Conservation (phyloP, 1,139 yeast species). For the Hyphopichia pseudoburtonii region DNA sequence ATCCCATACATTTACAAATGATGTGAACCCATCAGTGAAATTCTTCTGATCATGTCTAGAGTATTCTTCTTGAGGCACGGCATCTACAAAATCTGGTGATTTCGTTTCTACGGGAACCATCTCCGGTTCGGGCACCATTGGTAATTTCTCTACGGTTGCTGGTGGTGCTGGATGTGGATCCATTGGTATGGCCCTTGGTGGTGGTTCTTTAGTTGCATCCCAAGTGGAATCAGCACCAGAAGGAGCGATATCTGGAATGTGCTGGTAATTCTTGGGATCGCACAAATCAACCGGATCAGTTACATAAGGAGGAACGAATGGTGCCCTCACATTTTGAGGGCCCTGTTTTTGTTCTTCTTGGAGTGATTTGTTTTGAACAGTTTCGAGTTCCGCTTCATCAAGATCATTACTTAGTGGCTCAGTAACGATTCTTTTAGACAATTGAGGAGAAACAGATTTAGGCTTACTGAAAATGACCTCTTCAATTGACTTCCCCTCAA, state of each 20-base stretch:
- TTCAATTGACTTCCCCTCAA: conserved; percentile 18
- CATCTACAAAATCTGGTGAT: too few species aligned
- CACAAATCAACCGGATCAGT: conserved; percentile 20
- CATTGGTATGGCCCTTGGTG: too few species aligned
- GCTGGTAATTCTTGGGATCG: conserved; percentile 31
- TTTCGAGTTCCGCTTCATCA: background rate
- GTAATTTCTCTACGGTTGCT: background rate
- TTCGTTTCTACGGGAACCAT: too few species aligned
- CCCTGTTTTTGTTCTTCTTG: background rate
- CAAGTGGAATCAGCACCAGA: conserved; percentile 33
- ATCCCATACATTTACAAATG: conserved; percentile 21
- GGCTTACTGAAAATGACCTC: conserved; percentile 7
- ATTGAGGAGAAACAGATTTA: background rate
- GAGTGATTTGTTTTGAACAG: conserved; percentile 7
- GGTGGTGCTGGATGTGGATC: conserved; percentile 1
- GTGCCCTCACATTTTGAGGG: background rate
- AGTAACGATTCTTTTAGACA: background rate
- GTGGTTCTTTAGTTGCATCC: conserved; percentile 42
- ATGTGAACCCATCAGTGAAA: conserved; percentile 11
- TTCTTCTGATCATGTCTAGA: background rate
- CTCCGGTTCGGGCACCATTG: too few species aligned
- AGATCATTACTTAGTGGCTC: conserved; percentile 2
- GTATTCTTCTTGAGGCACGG: background rate
- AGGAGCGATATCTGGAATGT: conserved; percentile 16
- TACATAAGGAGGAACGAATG: too few species aligned